phyloP scores from a whole-genome alignment of 305 asterid genomes.

The Solanum chacoense region DNA sequence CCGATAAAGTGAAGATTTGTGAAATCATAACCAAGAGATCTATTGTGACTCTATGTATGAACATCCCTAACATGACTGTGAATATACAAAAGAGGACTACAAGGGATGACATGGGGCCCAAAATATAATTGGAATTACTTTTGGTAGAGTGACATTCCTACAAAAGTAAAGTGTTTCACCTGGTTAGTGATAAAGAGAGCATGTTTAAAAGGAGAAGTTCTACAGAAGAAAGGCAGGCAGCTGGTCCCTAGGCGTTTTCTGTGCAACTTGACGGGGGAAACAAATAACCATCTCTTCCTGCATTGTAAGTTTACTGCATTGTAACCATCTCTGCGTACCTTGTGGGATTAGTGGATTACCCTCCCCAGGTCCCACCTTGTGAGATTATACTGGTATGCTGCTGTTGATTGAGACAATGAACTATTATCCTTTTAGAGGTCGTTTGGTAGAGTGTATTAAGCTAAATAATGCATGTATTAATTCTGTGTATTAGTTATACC shows the following conservation, averaged over 20 bases:
- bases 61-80: background rate
- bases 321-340: background rate
- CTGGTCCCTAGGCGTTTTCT: too few species aligned
- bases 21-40: background rate
- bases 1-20: background rate
- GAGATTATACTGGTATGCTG: background rate
- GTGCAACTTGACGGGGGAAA: too few species aligned
- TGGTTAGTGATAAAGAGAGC: too few species aligned
- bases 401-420: background rate
- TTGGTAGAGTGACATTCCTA: too few species aligned
- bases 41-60: background rate
- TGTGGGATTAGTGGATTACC: background rate
- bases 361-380: background rate
- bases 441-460: background rate
- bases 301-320: too few species aligned
- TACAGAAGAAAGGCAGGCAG: too few species aligned
- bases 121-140: too few species aligned
- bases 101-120: too few species aligned
- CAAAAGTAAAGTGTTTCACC: too few species aligned
- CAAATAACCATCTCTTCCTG: too few species aligned
- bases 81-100: background rate
- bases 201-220: too few species aligned
- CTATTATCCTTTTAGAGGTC: background rate
- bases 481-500: background rate
- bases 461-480: background rate